Evolutionary conservation across 1,284 basidiomycete species (phyloP).

Genomic region (Cutaneotrichosporon mucoides): DNA sequence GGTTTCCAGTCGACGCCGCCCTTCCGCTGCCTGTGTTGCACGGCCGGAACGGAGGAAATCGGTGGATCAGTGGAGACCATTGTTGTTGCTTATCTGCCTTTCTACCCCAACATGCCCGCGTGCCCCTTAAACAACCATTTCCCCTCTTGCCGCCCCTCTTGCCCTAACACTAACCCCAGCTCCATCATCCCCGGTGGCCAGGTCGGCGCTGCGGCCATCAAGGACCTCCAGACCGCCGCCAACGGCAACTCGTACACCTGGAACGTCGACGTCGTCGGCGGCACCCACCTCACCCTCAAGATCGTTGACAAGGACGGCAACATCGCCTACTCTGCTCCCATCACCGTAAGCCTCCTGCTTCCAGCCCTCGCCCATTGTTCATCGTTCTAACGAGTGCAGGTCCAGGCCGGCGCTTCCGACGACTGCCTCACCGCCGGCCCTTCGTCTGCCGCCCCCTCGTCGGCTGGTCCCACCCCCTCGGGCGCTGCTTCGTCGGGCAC

Average conservation of each 20-base stretch:
- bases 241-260: constrained; percentile 35
- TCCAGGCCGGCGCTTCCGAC: constrained; percentile 21
- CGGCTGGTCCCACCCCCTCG: constrained; percentile 11
- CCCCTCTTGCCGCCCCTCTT: too few species aligned
- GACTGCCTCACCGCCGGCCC: constrained; percentile 24
- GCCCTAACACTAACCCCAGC: constrained; percentile 19
- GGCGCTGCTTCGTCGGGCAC: background rate
- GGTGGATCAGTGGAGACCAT: too few species aligned
- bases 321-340: constrained; percentile 32
- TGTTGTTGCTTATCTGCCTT: too few species aligned
- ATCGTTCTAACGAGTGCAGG: background rate
- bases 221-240: constrained; percentile 22
- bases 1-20: too few species aligned
- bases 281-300: constrained; percentile 38
- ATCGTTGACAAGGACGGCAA: constrained; percentile 36
- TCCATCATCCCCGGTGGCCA: constrained; percentile 42
- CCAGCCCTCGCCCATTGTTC: too few species aligned
- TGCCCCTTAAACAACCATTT: too few species aligned
- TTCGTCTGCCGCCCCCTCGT: background rate
- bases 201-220: constrained; percentile 28
- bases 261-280: constrained; percentile 34
- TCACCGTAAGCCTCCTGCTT: constrained; percentile 24
- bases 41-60: too few species aligned
- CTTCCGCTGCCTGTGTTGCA: too few species aligned
- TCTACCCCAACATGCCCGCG: too few species aligned